A percentile compares a stretch with the other conserved stretches of the same genome.
These are phyloP conservation scores for Fusarium pseudoanthophilum DNA, from an alignment of 2,329 filamentous ascomycete genomes.

Conservation along the genomic window DNA sequence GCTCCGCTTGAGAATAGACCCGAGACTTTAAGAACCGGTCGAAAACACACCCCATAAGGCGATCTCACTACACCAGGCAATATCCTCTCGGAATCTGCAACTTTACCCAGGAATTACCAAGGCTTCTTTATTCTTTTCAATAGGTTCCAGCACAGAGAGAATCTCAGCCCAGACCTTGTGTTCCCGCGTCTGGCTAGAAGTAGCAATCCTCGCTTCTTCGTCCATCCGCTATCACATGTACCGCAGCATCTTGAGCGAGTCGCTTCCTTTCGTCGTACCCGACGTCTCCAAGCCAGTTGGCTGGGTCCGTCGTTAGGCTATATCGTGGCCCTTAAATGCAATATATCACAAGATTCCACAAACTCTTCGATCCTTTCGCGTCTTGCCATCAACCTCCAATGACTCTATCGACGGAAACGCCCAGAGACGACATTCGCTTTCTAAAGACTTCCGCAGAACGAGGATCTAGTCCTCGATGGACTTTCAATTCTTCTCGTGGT, in stretches of 20 bases:
- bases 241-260: constrained; percentile 26
- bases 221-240: constrained; percentile 31
- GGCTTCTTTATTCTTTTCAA: not conserved
- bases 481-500: not conserved
- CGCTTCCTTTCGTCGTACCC: constrained; percentile 31
- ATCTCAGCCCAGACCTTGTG: constrained; percentile 11
- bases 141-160: not conserved
- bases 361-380: not conserved
- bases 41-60: not conserved
- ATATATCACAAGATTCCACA: not conserved
- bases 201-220: constrained; percentile 34
- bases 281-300: constrained; percentile 27
- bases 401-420: not conserved
- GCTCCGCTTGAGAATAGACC: not conserved
- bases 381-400: not conserved
- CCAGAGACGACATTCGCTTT: not conserved
- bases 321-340: not conserved
- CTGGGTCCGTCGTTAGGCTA: constrained; percentile 12
- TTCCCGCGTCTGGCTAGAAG: constrained; percentile 16
- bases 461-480: not conserved
- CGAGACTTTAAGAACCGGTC: not conserved
- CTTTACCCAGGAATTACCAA: not conserved
- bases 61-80: not conserved
- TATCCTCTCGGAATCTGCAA: not conserved
- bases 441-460: not conserved